Evolutionary conservation across 192 early-diverging fungal genomes (phyloP).

Genomic region (Backusella tuberculispora): DNA sequence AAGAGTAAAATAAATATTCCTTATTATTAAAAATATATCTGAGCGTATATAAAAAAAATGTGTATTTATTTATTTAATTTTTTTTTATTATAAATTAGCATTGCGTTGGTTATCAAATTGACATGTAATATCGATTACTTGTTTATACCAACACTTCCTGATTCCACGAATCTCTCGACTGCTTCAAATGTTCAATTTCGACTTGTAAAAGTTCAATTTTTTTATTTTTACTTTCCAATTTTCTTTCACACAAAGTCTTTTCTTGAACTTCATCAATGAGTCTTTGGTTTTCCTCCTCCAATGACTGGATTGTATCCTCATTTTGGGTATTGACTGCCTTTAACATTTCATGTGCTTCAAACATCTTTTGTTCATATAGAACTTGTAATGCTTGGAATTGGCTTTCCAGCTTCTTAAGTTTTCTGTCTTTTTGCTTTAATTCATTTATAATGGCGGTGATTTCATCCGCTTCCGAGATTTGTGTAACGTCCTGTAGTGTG

Average conservation of each 20-base stretch:
- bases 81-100: too few relatives aligned
- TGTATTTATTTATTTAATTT: too few relatives aligned
- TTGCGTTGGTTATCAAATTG: too few relatives aligned
- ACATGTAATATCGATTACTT: too few relatives aligned
- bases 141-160: too few relatives aligned
- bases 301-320: neutral
- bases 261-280: neutral
- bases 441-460: neutral
- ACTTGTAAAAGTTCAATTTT: neutral
- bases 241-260: neutral
- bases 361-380: neutral
- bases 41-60: too few relatives aligned
- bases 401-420: neutral
- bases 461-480: neutral
- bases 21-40: too few relatives aligned
- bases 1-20: too few relatives aligned
- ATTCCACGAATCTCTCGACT: neutral
- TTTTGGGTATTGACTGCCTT: neutral
- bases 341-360: conserved; percentile 5
- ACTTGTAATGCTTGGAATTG: neutral
- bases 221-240: neutral
- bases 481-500: neutral
- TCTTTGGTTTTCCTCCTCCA: neutral
- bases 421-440: neutral
- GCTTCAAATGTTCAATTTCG: neutral